Base-by-base conservation (phyloP, 352 stramenopile species). In the Aphanomyces invadans region DNA sequence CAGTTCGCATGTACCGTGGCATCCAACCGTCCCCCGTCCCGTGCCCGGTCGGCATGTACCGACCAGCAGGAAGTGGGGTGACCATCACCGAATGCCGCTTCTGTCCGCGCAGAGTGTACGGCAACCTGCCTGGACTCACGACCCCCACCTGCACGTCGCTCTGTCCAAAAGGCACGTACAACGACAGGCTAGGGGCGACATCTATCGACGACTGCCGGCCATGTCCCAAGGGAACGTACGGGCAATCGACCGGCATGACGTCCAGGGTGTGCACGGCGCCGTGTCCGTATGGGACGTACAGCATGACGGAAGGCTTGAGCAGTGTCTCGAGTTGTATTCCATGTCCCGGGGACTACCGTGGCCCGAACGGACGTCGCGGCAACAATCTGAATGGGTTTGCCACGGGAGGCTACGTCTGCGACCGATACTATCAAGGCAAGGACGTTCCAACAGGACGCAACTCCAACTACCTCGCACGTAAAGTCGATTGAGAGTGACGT, bases 61-160 rank as follows among this genome's bases (percentile, higher is more conserved):
- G 81, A 4, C 71, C 72, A 1, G 70, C 73, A 25, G 76, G 73
- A 1, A 74, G 52, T 1, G 83, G 81, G 0, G 78, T 76, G 12
- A 77, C 75, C 2, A 39, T 83, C 1, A 74, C 71, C 2, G 83
- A 92, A 67, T 92, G 83, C 62, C 77, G 83, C 31, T 78, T 79
- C 46, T 92, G 83, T 54, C 83, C 83, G 7, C 81, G 81, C 7
- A 80, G 83, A 2, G 81, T 92, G 1, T 92, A 92, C 42, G 83
- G 83, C 15, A 78, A 86, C 45, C 84, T 75, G 21, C 78, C 80
- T 0, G 83, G 81, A 0, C 64, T 92, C 12, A 73, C 74, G 4
- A 82, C 83, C 2, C 85, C 77, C 28, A 76, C 77, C 46, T 92
- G 83, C 70, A 86, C 78, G 0, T 78, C 80, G 38, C 83, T 80